Evolutionary conservation across 192 early-diverging fungal genomes (phyloP), one percentile per base, ranked within the genome.

Genomic region (Mortierella alpina): DNA sequence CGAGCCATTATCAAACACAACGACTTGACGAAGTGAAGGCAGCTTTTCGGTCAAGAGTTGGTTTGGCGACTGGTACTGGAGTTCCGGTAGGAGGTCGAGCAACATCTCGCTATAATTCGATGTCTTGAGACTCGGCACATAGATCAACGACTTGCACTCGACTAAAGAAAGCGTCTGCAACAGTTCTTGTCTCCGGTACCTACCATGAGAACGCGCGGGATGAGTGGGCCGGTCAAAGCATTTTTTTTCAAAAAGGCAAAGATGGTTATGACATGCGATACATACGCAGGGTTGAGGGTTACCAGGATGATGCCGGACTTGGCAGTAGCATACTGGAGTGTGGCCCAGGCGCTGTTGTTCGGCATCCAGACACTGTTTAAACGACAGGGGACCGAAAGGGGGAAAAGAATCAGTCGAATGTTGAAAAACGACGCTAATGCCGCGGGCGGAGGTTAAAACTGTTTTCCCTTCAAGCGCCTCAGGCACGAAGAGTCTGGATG

Each of bases 261-360:
- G 31, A 31, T 31, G 31, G 31, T 1, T 31, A 31, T 31, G 31
- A 31, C 31, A 31, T 31, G 31, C 31, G 3, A 20, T 4, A 51
- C 75, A 68, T 63, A 88, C 60, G 73, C 84, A 17, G 87, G 87
- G 46, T 88, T 88, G 45, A 88, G 74, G 23, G 85, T 84, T 13
- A 84, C 85, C n/a, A 88, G 70, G 66, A 88, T 85, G 47, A 85
- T 80, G 7, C 87, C 87, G 9, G 79, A 67, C 63, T 86, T 84
- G 20, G 83, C 81, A 7, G 87, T 88, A 17, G 87, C 87, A 58
- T 88, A 88, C 59, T 88, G 87, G 5, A 84, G 49, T 12, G 84
- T 80, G 7, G 78, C 64, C 85, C 85, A 88, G 13, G 75, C 87
- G 44, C 70, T 74, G 66, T 83, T 84, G 69, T 88, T 88, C 39